Conservation (phyloP, 257 asterid genomes). For the Nicotiana obtusifolia region DNA sequence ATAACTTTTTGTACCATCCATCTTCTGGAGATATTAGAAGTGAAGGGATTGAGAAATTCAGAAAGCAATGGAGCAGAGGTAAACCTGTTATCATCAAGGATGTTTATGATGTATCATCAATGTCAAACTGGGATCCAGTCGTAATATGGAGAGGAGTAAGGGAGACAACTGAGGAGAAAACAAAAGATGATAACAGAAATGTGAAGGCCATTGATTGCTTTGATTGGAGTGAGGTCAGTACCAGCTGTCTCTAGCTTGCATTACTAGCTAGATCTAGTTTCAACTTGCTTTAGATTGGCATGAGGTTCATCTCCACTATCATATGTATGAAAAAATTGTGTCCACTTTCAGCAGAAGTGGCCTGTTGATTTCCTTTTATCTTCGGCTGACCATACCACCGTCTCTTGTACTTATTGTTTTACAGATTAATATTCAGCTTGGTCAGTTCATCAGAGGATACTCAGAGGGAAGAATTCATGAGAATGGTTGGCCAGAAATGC, state of each 20-base stretch:
- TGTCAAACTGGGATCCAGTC: slow-evolving; percentile 81
- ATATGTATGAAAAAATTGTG: slow-evolving; percentile 1
- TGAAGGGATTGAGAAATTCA: slow-evolving; percentile 71
- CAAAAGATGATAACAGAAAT: slow-evolving; percentile 54
- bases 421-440: slow-evolving; percentile 72
- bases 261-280: background rate
- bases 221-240: slow-evolving; percentile 64
- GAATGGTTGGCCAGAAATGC: slow-evolving; percentile 57
- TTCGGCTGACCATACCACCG: slow-evolving; percentile 15
- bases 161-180: slow-evolving; percentile 74
- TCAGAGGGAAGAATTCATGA: slow-evolving; percentile 71
- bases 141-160: slow-evolving; percentile 71
- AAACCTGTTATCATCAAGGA: slow-evolving; percentile 79
- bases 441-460: slow-evolving; percentile 83
- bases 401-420: slow-evolving; percentile 27
- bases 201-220: slow-evolving; percentile 77
- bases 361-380: background rate
- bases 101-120: slow-evolving; percentile 58
- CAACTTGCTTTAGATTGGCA: background rate
- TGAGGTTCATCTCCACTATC: slow-evolving; percentile 5
- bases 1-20: slow-evolving; percentile 60
- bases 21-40: slow-evolving; percentile 62
- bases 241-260: background rate
- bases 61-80: slow-evolving; percentile 75
- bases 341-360: background rate